phyloP scores from a whole-genome alignment of 1,284 basidiomycete genomes.

The Exobasidium rhododendri region DNA sequence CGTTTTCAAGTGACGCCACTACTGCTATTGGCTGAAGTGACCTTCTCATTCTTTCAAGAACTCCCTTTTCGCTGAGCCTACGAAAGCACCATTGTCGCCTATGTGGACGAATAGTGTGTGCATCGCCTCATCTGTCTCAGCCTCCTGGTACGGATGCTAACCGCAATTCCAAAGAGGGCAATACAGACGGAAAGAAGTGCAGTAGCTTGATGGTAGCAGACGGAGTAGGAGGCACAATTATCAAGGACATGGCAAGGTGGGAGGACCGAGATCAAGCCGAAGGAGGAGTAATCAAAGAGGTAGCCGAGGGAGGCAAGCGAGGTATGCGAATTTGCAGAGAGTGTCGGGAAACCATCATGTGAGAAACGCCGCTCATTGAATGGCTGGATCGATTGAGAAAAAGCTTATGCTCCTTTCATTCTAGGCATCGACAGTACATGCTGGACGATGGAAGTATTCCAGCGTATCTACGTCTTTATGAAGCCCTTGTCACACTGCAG shows the following conservation, averaged over 20 bases:
- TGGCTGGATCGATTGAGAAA: constrained; percentile 1
- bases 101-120: constrained; percentile 88
- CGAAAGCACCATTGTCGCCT: constrained; percentile 95
- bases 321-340: constrained; percentile 68
- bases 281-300: background rate
- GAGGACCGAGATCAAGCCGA: too few relatives aligned
- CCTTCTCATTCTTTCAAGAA: constrained; percentile 56
- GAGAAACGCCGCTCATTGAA: constrained; percentile 59
- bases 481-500: constrained; percentile 73
- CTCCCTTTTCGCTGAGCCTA: constrained; percentile 82
- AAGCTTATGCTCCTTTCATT: constrained; percentile 2
- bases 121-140: constrained; percentile 68
- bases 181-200: constrained; percentile 21
- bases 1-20: constrained; percentile 52
- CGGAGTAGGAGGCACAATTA: background rate
- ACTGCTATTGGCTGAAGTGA: background rate
- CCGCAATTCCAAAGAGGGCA: constrained; percentile 18
- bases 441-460: constrained; percentile 67
- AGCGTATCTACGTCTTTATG: constrained; percentile 56
- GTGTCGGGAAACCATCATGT: constrained; percentile 71
- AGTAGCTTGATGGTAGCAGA: constrained; percentile 36
- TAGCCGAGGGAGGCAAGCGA: constrained; percentile 10
- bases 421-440: constrained; percentile 69
- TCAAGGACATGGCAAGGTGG: constrained; percentile 12
- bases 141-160: background rate